phyloP scores from a whole-genome alignment of 139 green algal species.

The Chlorella sp. region DNA sequence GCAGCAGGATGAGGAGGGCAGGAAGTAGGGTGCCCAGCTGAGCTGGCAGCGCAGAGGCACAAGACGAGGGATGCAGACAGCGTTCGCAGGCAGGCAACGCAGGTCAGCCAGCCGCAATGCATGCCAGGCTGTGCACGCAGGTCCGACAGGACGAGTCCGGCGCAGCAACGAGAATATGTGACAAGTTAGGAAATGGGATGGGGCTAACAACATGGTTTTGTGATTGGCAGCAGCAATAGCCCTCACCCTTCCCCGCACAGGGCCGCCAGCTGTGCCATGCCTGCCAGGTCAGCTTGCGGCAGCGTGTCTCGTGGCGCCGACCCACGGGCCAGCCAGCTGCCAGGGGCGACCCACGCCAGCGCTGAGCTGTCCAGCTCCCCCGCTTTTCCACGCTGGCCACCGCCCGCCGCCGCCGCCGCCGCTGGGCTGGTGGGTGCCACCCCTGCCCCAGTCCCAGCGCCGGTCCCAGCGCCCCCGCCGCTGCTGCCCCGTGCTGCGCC shows the following conservation, averaged over 20 bases:
- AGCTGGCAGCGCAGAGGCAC: no score
- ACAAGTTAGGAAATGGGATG: no score
- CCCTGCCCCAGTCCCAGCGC: background rate
- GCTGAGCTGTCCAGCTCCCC: background rate
- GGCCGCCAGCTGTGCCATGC: background rate
- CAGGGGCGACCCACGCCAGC: background rate
- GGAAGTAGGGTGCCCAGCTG: no score
- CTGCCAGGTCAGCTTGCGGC: no score
- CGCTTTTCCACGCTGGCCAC: background rate
- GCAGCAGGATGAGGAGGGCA: background rate
- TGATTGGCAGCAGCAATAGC: background rate
- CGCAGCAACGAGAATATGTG: no score
- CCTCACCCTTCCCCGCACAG: slow-evolving; percentile 16
- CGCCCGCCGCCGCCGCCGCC: background rate
- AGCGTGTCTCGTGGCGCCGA: background rate
- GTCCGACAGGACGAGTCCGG: no score
- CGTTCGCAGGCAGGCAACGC: background rate
- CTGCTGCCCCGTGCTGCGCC: background rate
- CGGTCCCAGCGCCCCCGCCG: background rate
- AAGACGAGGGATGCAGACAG: background rate
- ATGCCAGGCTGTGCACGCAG: no score
- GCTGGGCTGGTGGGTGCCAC: background rate
- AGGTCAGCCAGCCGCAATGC: no score
- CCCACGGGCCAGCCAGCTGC: background rate
- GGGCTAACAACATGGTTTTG: no score